phyloP scores from a whole-genome alignment of 106 monocot species.

The Acanthochlamys bracteata region DNA sequence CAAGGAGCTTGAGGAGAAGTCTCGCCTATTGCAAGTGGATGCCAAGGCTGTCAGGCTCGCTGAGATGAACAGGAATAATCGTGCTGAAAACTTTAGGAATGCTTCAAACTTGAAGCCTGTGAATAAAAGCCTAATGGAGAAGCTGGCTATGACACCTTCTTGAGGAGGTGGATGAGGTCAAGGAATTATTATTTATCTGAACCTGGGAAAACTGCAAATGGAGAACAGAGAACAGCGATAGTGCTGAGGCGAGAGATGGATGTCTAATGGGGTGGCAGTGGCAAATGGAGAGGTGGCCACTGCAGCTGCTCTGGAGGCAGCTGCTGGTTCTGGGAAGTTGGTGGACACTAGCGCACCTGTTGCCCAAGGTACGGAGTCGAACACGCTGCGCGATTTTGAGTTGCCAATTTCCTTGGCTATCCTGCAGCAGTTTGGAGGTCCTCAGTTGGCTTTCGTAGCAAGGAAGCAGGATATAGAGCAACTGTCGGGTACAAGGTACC shows the following conservation, averaged over 20 bases:
- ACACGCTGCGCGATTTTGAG: conserved; percentile 69
- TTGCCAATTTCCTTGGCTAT: conserved; percentile 61
- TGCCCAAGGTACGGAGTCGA: conserved; percentile 61
- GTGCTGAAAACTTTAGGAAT: conserved; percentile 88
- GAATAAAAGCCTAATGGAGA: conserved; percentile 69
- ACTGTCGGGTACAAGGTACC: conserved; percentile 59
- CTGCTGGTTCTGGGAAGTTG: conserved; percentile 80
- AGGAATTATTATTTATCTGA: conserved; percentile 72
- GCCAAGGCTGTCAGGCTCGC: conserved; percentile 72
- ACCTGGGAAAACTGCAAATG: conserved; percentile 26
- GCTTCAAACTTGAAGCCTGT: conserved; percentile 79
- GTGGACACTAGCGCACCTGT: conserved; percentile 80
- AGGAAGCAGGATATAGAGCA: conserved; percentile 88
- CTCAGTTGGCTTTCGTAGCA: conserved; percentile 44
- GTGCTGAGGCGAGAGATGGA: not conserved
- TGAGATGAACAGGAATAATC: conserved; percentile 86
- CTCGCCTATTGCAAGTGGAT: conserved; percentile 35
- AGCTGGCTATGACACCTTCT: conserved; percentile 93
- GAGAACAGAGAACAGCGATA: conserved; percentile 21
- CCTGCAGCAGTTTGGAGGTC: conserved; percentile 70
- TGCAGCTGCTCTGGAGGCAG: conserved; percentile 43
- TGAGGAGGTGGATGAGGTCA: conserved; percentile 95
- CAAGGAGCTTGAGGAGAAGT: conserved; percentile 46
- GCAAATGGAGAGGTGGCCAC: conserved; percentile 14
- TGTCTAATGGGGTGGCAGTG: conserved; percentile 3